These are phyloP conservation scores for Irpex sp. DNA, from an alignment of 1,284 basidiomycete species.

Conservation along the genomic window DNA sequence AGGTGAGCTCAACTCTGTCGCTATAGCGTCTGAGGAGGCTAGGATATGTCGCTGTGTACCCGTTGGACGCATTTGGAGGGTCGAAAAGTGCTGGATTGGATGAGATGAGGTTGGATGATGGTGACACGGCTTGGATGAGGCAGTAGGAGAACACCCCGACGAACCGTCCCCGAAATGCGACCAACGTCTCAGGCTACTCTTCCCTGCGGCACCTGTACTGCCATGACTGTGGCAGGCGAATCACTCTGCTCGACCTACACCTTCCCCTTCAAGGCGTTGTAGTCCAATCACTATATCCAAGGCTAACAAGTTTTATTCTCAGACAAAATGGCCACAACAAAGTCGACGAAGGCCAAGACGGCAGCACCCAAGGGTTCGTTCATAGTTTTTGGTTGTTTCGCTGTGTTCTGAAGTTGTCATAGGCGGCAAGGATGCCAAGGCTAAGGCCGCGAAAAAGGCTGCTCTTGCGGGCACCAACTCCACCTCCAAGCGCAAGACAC, in stretches of 20 bases:
- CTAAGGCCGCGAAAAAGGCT: conserved; percentile 95
- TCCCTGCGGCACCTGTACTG: neutral
- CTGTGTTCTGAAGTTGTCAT: conserved; percentile 8
- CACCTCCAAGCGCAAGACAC: conserved; percentile 79
- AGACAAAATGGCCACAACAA: conserved; percentile 55
- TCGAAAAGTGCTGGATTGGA: conserved; percentile 17
- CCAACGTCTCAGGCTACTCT: neutral
- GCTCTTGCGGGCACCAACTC: conserved; percentile 85
- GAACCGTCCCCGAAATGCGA: neutral
- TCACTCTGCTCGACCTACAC: neutral
- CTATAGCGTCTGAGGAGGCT: neutral
- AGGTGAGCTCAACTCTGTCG: conserved; percentile 13
- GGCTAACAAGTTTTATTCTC: neutral
- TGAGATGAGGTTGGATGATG: conserved; percentile 16
- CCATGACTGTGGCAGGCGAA: neutral
- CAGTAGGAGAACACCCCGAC: neutral
- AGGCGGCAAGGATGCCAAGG: conserved; percentile 64
- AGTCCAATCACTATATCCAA: neutral
- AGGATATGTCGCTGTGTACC: conserved; percentile 5
- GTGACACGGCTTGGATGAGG: conserved; percentile 6
- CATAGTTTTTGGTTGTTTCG: neutral
- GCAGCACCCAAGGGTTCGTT: conserved; percentile 46
- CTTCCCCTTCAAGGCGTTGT: neutral
- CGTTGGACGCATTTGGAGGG: neutral
- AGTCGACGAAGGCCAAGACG: conserved; percentile 59